Base-by-base conservation (phyloP, 371 early-diverging fungal species). In the Vairimorpha necatrix region DNA sequence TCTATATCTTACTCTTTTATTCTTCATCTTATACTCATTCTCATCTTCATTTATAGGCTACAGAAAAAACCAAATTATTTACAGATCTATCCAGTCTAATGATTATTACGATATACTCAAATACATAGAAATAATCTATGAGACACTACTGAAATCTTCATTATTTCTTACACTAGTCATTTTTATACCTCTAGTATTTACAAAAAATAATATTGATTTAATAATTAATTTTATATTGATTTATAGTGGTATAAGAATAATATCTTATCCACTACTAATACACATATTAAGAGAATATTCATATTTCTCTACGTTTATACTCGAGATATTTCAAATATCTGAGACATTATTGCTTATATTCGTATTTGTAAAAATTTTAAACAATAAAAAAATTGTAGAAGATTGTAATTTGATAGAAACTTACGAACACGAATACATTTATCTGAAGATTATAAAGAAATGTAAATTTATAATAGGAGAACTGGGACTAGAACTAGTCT, bases 371-470 rank as follows among this genome's bases (percentile, higher is more conserved):
- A 4, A 50, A 50, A 50, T n/a, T n/a, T 11, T 14, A n/a, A 11
- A n/a, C 4, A n/a, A 4, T 3, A n/a, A 50, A 50, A 4, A n/a
- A 50, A 4, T 11, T 13, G 50, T 50, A 6, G 50, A 50, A 50
- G n/a, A 50, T 3, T 50, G 4, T 50, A 50, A 50, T 50, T n/a
- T 50, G 22, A 50, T 50, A 13, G 50, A 50, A n/a, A 50, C 50
- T 3, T 50, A 50, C n/a, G 50, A 50, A n/a, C n/a, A 50, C 22
- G 50, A 50, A 50, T 50, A 50, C n/a, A 50, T 50, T n/a, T 50
- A 11, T 50, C n/a, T 50, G 22, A 50, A n/a, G 22, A 4, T 50
- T 4, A 50, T 11, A 50, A 50, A 4, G 4, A 50, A 50, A n/a
- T 50, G 50, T 50, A 50, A 50, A n/a, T 3, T 50, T 4, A 50